phyloP scores from a whole-genome alignment of 202 grass and related monocot genomes.

The Digitaria exilis region DNA sequence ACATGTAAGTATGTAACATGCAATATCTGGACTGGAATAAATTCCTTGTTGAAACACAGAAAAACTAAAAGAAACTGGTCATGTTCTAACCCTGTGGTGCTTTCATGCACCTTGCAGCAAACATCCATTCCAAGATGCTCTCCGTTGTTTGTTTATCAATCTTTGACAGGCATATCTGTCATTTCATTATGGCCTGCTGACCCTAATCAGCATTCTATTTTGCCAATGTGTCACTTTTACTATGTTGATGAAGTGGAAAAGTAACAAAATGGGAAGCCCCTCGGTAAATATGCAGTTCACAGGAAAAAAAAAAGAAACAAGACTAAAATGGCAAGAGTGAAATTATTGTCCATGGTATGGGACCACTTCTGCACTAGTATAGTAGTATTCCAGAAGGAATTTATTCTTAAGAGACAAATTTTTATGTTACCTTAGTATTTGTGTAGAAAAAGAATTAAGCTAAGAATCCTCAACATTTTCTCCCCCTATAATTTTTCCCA shows the following conservation, averaged over 20 bases:
- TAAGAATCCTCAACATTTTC: background rate
- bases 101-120: too few species aligned
- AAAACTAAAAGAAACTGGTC: background rate
- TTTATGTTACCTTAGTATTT: background rate
- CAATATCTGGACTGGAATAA: background rate
- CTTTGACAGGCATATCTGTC: background rate
- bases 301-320: background rate
- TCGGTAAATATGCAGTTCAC: background rate
- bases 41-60: background rate
- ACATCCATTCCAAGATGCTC: too few species aligned
- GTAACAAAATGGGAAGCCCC: background rate
- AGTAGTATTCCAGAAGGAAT: background rate
- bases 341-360: background rate
- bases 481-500: background rate
- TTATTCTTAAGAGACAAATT: background rate
- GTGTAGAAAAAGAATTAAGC: background rate
- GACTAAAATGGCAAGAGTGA: background rate
- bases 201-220: background rate
- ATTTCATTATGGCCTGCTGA: background rate
- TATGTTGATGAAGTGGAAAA: background rate
- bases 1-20: slow-evolving; percentile 28
- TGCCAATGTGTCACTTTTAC: background rate
- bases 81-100: background rate
- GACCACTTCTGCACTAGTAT: background rate
- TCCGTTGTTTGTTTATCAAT: background rate